Conservation (phyloP, 148 eudicot genomes). For the Nepenthes gracilis region DNA sequence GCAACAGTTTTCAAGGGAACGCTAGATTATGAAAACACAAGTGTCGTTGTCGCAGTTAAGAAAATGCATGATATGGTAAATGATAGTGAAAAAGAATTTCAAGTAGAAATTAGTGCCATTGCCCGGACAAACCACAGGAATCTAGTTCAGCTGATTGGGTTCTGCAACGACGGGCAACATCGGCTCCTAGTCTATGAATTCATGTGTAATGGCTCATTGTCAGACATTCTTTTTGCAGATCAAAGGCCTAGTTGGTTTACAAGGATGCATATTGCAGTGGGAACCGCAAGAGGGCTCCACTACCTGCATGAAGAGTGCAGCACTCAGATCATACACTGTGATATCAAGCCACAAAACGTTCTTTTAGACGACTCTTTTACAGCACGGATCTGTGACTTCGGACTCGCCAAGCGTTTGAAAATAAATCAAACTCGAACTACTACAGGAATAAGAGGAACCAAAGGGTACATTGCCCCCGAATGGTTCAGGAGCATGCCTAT, state of each 20-base stretch:
- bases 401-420: conserved; percentile 47
- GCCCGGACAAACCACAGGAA: conserved; percentile 36
- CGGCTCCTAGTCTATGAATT: conserved; percentile 37
- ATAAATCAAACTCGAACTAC: conserved; percentile 35
- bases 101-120: conserved; percentile 30
- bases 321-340: conserved; percentile 59
- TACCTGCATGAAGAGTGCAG: conserved; percentile 55
- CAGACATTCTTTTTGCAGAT: conserved; percentile 24
- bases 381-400: conserved; percentile 53
- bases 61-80: not conserved
- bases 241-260: conserved; percentile 25
- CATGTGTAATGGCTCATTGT: conserved; percentile 35
- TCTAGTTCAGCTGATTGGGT: conserved; percentile 34
- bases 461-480: conserved; percentile 75
- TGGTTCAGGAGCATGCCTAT: conserved; percentile 54
- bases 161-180: conserved; percentile 37
- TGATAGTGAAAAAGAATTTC: conserved; percentile 37
- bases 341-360: conserved; percentile 61
- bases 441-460: conserved; percentile 54
- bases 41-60: not conserved
- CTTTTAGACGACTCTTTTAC: conserved; percentile 34
- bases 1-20: conserved; percentile 4
- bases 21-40: not conserved
- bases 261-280: conserved; percentile 19
- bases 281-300: conserved; percentile 26